phyloP scores from a whole-genome alignment of 1,139 yeast genomes.

The Groenewaldozyma sp. region DNA sequence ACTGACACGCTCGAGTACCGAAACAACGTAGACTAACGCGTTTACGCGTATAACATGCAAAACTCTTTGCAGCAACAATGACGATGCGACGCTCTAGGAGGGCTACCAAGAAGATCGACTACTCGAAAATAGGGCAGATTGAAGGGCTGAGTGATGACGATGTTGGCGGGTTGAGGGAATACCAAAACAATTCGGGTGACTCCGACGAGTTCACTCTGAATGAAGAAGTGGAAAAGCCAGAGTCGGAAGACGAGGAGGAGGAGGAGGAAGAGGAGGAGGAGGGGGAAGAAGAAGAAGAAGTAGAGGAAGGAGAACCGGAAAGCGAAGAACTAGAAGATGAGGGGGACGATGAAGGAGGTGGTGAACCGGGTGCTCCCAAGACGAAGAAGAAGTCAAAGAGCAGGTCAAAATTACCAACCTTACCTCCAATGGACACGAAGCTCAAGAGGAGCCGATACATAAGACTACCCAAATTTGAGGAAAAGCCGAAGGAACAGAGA shows the following conservation, averaged over 20 bases:
- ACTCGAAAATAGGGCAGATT: slow-evolving; percentile 16
- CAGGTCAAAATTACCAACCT: too few relatives aligned
- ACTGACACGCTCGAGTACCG: too few relatives aligned
- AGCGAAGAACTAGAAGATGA: slow-evolving; percentile 11
- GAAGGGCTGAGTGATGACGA: slow-evolving; percentile 19
- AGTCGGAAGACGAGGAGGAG: slow-evolving; percentile 13
- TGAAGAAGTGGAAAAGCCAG: too few relatives aligned
- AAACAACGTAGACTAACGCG: too few relatives aligned
- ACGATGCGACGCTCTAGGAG: slow-evolving; percentile 15
- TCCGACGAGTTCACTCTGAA: slow-evolving; percentile 18
- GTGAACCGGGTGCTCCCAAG: background rate
- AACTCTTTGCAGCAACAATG: background rate
- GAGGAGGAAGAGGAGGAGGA: slow-evolving; percentile 10
- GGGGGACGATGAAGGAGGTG: slow-evolving; percentile 9
- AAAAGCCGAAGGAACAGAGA: slow-evolving; percentile 1
- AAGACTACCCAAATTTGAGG: slow-evolving; percentile 1
- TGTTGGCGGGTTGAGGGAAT: slow-evolving; percentile 5
- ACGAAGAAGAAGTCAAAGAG: background rate
- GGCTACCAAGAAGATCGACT: slow-evolving; percentile 15
- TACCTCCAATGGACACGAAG: background rate
- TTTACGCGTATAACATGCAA: background rate
- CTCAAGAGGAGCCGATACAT: background rate
- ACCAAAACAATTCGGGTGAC: slow-evolving; percentile 13
- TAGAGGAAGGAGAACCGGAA: slow-evolving; percentile 10
- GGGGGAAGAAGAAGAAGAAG: slow-evolving; percentile 11